Evolutionary conservation across 805 yeast species (phyloP).

Genomic region (Lachancea lanzarotensis): DNA sequence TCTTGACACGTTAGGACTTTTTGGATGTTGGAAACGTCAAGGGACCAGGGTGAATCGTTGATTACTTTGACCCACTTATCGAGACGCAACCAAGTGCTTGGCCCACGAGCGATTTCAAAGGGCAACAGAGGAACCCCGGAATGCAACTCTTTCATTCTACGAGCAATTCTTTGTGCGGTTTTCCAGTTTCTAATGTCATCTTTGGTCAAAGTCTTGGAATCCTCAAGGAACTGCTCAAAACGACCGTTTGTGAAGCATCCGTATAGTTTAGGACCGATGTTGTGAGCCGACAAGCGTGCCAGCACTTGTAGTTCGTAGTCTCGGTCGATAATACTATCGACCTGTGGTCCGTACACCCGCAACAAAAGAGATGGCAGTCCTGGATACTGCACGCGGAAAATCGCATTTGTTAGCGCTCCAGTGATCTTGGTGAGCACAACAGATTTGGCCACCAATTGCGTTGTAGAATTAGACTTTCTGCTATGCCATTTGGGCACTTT

Average conservation of each 20-base stretch:
- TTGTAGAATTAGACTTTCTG: conserved; percentile 32
- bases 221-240: conserved; percentile 84
- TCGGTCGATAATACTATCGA: conserved; percentile 79
- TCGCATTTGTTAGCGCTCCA: conserved; percentile 91
- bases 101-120: conserved; percentile 52
- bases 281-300: conserved; percentile 62
- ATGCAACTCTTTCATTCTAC: conserved; percentile 95
- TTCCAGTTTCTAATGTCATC: conserved; percentile 69
- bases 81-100: conserved; percentile 64
- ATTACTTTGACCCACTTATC: conserved; percentile 61
- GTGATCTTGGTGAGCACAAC: conserved; percentile 62
- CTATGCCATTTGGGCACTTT: conserved; percentile 73
- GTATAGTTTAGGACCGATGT: conserved; percentile 80
- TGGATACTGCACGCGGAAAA: conserved; percentile 67
- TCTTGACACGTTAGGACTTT: conserved; percentile 35
- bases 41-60: conserved; percentile 35
- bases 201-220: conserved; percentile 70
- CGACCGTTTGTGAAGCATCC: conserved; percentile 93
- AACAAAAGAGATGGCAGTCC: conserved; percentile 57
- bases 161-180: conserved; percentile 76
- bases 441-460: conserved; percentile 34
- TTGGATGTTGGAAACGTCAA: conserved; percentile 30
- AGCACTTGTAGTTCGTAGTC: conserved; percentile 69
- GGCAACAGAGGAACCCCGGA: conserved; percentile 60
- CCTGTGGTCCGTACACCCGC: conserved; percentile 85